Conservation (phyloP, 768 basidiomycete species). For the Symmetrospora coprosmae region DNA sequence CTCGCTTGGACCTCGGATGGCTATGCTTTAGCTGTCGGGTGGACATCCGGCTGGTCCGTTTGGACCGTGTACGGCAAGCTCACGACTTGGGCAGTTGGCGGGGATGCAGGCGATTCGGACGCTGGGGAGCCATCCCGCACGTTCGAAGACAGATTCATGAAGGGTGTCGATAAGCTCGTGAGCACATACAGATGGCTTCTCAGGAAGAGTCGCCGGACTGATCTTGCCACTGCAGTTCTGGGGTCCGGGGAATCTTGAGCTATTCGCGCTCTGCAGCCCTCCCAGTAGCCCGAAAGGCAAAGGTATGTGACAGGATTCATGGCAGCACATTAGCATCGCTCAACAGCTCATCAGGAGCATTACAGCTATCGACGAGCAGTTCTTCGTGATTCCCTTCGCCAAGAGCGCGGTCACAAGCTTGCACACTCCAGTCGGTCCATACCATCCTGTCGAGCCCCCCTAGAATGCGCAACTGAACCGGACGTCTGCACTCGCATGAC, state of each 20-base stretch:
- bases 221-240: constrained; percentile 53
- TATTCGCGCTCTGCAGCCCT: constrained; percentile 56
- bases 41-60: constrained; percentile 76
- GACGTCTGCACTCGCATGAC: background rate
- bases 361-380: constrained; percentile 44
- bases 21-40: constrained; percentile 83
- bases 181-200: constrained; percentile 32
- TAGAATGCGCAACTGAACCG: background rate
- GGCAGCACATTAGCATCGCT: constrained; percentile 24
- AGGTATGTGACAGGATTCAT: constrained; percentile 40
- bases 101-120: constrained; percentile 52
- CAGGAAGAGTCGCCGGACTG: background rate
- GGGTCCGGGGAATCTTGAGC: constrained; percentile 81
- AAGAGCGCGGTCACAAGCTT: constrained; percentile 86
- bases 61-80: constrained; percentile 81
- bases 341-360: background rate
- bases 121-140: constrained; percentile 29
- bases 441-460: background rate
- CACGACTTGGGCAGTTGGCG: constrained; percentile 60
- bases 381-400: constrained; percentile 79
- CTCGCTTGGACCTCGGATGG: constrained; percentile 65
- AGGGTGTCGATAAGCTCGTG: constrained; percentile 60
- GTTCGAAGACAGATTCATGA: constrained; percentile 75
- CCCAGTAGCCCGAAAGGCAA: constrained; percentile 35
- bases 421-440: constrained; percentile 61